Base-by-base conservation (phyloP, 1,139 yeast genomes). In the Saccharomyces pastorianus region DNA sequence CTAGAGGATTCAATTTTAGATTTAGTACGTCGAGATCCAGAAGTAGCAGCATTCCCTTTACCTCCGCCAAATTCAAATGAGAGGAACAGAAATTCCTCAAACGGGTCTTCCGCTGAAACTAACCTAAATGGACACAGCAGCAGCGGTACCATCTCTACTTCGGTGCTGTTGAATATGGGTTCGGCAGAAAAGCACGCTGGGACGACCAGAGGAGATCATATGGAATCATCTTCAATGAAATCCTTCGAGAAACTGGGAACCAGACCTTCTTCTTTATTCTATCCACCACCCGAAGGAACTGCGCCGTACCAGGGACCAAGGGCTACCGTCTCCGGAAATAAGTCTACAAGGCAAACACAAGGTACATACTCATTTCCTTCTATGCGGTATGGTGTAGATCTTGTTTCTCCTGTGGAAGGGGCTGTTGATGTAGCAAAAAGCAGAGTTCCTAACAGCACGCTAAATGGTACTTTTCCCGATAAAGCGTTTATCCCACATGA, bases 371-470 rank as follows among this genome's bases (percentile, higher is more conserved):
- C 55, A 26, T 13, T 46, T 31, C 48, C 53, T 3, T 55, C 56
- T 4, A 32, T 44, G 8, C 50, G 49, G 25, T 54, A 55, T 49
- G 53, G 57, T 34, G 55, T 53, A 20, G 52, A 51, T 20, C 41
- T 53, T 25, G 58, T 54, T 41, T 60, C 62, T 9, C 52, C 51
- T 11, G 58, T 61, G 34, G 64, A 61, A 20, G 59, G 59, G 46
- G 65, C 64, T n/a, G 58, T 56, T 7, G 47, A 54, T 38, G 47
- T 60, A 11, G 53, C 59, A 20, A 60, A 56, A 48, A 56, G 50
- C 27, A 64, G 61, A 47, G 57, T 53, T 11, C 32, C 42, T 9
- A 23, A 20, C 20, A 26, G 11, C 9, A 20, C 25, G 7, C 11
- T 25, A 17, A 20, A n/a, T n/a, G 44, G 20, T 23, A 17, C 6